phyloP scores from a whole-genome alignment of 768 basidiomycete genomes.

The Phallus indusiatus region DNA sequence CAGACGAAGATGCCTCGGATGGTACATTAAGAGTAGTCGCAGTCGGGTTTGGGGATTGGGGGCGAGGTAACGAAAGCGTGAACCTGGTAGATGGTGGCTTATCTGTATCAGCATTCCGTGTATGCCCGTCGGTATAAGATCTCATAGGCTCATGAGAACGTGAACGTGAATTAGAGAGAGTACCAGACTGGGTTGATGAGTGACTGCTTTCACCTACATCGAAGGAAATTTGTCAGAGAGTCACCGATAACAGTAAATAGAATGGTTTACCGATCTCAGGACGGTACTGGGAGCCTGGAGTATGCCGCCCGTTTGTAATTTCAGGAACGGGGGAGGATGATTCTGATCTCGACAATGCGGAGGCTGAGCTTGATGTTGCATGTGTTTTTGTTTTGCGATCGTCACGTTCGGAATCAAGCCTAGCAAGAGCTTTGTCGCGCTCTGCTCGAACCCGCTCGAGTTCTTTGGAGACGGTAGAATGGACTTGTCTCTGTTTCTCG shows the following conservation, averaged over 20 bases:
- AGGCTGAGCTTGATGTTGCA: background rate
- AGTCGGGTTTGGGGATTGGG: background rate
- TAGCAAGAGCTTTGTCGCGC: conserved; percentile 51
- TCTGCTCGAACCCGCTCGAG: conserved; percentile 76
- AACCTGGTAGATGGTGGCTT: background rate
- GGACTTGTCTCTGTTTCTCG: conserved; percentile 82
- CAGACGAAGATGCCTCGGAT: background rate
- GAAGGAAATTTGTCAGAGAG: background rate
- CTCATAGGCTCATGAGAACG: conserved; percentile 24
- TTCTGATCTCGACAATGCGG: conserved; percentile 7
- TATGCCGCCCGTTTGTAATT: conserved; percentile 14
- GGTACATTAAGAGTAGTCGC: no score
- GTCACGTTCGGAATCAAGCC: conserved; percentile 32
- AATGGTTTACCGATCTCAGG: conserved; percentile 26
- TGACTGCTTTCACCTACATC: background rate
- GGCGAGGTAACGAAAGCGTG: conserved; percentile 13
- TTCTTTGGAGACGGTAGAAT: conserved; percentile 73
- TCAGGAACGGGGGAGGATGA: conserved; percentile 12
- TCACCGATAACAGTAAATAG: background rate
- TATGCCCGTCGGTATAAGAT: conserved; percentile 3
- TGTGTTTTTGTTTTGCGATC: conserved; percentile 1
- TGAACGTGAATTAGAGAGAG: conserved; percentile 16
- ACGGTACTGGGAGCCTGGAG: conserved; percentile 22
- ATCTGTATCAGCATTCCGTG: background rate
- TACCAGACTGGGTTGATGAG: conserved; percentile 24